Evolutionary conservation across 2,329 filamentous ascomycete genomes (phyloP).

Genomic region (Westerdykella aurantiaca): DNA sequence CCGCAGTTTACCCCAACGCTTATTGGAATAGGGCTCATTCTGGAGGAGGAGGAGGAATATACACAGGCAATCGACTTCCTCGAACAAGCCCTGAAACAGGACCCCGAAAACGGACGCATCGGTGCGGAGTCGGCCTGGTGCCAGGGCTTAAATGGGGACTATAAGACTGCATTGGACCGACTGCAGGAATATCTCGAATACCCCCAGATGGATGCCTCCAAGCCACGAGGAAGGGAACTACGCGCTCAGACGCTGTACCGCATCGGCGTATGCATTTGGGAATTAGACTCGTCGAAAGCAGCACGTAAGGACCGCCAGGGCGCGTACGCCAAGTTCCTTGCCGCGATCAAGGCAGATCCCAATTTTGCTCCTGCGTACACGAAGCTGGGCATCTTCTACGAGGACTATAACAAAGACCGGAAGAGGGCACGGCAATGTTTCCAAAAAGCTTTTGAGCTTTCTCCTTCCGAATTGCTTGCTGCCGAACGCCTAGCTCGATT

Average conservation of each 20-base stretch:
- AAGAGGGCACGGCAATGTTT: slow-evolving; percentile 86
- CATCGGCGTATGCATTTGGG: slow-evolving; percentile 82
- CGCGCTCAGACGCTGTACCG: slow-evolving; percentile 81
- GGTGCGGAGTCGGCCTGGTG: slow-evolving; percentile 89
- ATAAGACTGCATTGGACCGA: slow-evolving; percentile 60
- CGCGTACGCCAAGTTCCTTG: slow-evolving; percentile 77
- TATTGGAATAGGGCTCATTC: slow-evolving; percentile 84
- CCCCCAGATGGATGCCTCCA: slow-evolving; percentile 55
- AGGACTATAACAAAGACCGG: slow-evolving; percentile 83
- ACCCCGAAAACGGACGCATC: slow-evolving; percentile 69
- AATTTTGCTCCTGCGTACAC: slow-evolving; percentile 90
- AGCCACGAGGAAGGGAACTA: slow-evolving; percentile 60
- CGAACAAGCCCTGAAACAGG: slow-evolving; percentile 65
- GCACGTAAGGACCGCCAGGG: slow-evolving; percentile 75
- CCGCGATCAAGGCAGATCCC: slow-evolving; percentile 76
- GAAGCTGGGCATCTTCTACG: slow-evolving; percentile 82
- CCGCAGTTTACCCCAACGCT: slow-evolving; percentile 72
- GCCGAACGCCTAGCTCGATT: slow-evolving; percentile 79
- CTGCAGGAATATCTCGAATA: slow-evolving; percentile 62
- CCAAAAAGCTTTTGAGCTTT: slow-evolving; percentile 92
- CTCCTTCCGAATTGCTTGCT: slow-evolving; percentile 75
- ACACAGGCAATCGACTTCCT: slow-evolving; percentile 75
- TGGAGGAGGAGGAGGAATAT: slow-evolving; percentile 90
- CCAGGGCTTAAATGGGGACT: slow-evolving; percentile 74
- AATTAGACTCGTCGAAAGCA: slow-evolving; percentile 65